phyloP scores from a whole-genome alignment of 768 basidiomycete species.

The Psilocybe sp. region DNA sequence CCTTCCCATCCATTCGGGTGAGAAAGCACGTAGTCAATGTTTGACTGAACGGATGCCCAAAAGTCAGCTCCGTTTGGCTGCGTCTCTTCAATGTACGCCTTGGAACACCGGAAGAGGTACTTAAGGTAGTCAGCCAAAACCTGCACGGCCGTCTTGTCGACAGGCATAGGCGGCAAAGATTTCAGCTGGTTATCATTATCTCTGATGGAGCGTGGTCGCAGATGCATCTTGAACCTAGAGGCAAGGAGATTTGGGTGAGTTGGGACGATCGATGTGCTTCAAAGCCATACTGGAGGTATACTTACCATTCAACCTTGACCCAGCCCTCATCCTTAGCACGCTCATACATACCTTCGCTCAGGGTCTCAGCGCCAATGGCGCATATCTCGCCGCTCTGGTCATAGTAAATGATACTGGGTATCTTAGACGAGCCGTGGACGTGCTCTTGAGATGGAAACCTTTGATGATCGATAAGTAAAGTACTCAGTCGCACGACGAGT shows the following conservation, averaged over 20 bases:
- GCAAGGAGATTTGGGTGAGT: no score
- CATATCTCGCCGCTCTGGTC: conserved; percentile 35
- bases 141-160: conserved; percentile 34
- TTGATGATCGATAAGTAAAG: background rate
- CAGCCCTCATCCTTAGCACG: conserved; percentile 40
- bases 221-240: conserved; percentile 37
- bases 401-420: conserved; percentile 48
- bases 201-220: conserved; percentile 22
- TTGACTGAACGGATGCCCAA: conserved; percentile 37
- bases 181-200: background rate
- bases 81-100: conserved; percentile 42
- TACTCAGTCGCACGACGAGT: background rate
- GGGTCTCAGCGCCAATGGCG: conserved; percentile 45
- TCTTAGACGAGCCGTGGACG: conserved; percentile 37
- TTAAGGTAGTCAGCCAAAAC: conserved; percentile 49
- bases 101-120: conserved; percentile 45
- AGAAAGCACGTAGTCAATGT: conserved; percentile 48
- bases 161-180: conserved; percentile 38
- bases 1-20: conserved; percentile 70
- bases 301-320: conserved; percentile 40
- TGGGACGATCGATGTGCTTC: background rate
- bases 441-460: conserved; percentile 20
- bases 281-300: background rate
- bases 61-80: conserved; percentile 37
- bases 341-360: conserved; percentile 34